phyloP scores from a whole-genome alignment of 2,329 filamentous ascomycete species.

The Aspergillus phoenicis region DNA sequence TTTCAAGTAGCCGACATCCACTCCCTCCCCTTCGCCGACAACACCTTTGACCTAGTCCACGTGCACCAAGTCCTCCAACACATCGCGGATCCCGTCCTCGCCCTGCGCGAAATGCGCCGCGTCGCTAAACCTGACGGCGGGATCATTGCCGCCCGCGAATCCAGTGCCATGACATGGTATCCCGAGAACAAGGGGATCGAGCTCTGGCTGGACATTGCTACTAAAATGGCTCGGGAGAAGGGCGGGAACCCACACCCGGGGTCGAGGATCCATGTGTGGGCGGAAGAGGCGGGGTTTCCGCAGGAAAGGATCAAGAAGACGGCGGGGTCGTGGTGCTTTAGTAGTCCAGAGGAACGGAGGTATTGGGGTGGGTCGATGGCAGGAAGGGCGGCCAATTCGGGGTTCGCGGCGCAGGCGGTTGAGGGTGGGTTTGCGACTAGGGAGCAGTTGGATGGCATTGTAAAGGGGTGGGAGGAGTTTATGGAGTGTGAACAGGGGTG shows the following conservation, averaged over 20 bases:
- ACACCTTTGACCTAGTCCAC: constrained; percentile 61
- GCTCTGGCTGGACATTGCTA: constrained; percentile 28
- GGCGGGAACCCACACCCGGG: constrained; percentile 35
- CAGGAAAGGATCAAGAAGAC: constrained; percentile 27
- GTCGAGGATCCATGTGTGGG: constrained; percentile 38
- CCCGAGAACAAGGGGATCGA: constrained; percentile 32
- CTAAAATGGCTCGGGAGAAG: constrained; percentile 24
- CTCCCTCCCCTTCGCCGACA: constrained; percentile 44
- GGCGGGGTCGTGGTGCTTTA: constrained; percentile 42
- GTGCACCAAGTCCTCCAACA: constrained; percentile 63
- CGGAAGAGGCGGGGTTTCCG: constrained; percentile 38
- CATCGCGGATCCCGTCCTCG: constrained; percentile 53
- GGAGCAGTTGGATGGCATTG: constrained; percentile 37
- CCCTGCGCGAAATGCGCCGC: constrained; percentile 58
- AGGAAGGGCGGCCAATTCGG: constrained; percentile 30
- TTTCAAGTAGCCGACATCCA: constrained; percentile 48
- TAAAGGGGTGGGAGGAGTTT: constrained; percentile 39
- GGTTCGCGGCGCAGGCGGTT: constrained; percentile 33
- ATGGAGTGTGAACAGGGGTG: constrained; percentile 38
- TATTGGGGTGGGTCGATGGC: constrained; percentile 43
- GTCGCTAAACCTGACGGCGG: constrained; percentile 58
- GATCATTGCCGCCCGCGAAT: constrained; percentile 54
- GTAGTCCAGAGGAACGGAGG: constrained; percentile 31
- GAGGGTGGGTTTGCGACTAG: constrained; percentile 34
- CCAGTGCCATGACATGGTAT: constrained; percentile 37